A percentile compares a stretch with the other conserved stretches of the same genome.
These are phyloP conservation scores for Stephania japonica DNA, from an alignment of 164 flowering plant genomes.

Conservation along the genomic window DNA sequence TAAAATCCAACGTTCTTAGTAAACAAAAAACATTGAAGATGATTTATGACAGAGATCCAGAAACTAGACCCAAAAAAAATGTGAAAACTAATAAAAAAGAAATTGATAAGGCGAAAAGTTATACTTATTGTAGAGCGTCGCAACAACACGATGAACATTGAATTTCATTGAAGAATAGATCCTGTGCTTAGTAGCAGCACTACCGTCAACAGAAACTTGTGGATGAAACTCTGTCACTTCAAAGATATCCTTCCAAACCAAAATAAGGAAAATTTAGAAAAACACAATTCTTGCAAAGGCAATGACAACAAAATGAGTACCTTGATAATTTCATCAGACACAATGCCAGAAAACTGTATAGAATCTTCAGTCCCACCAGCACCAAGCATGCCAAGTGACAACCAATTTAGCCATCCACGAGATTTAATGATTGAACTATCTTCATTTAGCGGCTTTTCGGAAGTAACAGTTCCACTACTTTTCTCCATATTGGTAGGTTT, in stretches of 20 bases:
- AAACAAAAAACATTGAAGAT: background rate
- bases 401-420: slow-evolving; percentile 96
- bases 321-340: slow-evolving; percentile 87
- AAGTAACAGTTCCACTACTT: slow-evolving; percentile 18
- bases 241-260: slow-evolving; percentile 62
- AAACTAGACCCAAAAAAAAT: background rate
- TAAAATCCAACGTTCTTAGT: background rate
- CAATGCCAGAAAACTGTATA: slow-evolving; percentile 84
- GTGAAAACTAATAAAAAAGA: slow-evolving; percentile 2
- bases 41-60: background rate
- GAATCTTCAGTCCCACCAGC: slow-evolving; percentile 93
- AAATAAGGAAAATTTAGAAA: background rate
- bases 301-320: slow-evolving; percentile 25
- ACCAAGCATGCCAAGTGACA: slow-evolving; percentile 96
- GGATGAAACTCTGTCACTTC: slow-evolving; percentile 83
- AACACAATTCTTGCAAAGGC: background rate
- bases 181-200: slow-evolving; percentile 31
- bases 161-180: slow-evolving; percentile 40
- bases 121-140: slow-evolving; percentile 51
- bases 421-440: slow-evolving; percentile 42
- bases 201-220: slow-evolving; percentile 27
- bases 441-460: slow-evolving; percentile 46
- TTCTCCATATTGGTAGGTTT: slow-evolving; percentile 20
- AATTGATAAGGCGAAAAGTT: slow-evolving; percentile 9
- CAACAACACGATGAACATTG: slow-evolving; percentile 44